These are phyloP conservation scores for Hordeum vulgare DNA, from an alignment of 176 grass and related monocot genomes.

Conservation along the genomic window MorexV3_pseudomolecules_assembly NC_058520.1:542309650-542310149, in stretches of 20 bases:
- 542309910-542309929: slow-evolving; percentile 17
- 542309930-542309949: not conserved
- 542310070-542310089: not conserved
- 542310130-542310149: not conserved
- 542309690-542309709: not conserved
- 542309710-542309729: slow-evolving; percentile 66
- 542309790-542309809: slow-evolving; percentile 53
- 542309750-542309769: slow-evolving; percentile 60
- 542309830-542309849: slow-evolving; percentile 81
- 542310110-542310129: not conserved
- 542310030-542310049: not conserved
- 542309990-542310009: not conserved
- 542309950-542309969: not conserved
- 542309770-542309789: slow-evolving; percentile 76
- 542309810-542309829: slow-evolving; percentile 55
- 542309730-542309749: slow-evolving; percentile 91
- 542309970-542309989: not conserved
- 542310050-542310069: not conserved
- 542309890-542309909: slow-evolving; percentile 92
- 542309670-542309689: not conserved
- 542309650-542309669: not conserved
- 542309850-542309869: slow-evolving; percentile 63
- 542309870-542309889: slow-evolving; percentile 86
- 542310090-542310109: slow-evolving; percentile 1
- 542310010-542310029: not conserved